Percentiles rank a stretch among this genome's conserved stretches.
These are phyloP conservation scores for Rhizophagus clarus DNA, from an alignment of 192 early-diverging fungal species.

Conservation along the genomic window DNA sequence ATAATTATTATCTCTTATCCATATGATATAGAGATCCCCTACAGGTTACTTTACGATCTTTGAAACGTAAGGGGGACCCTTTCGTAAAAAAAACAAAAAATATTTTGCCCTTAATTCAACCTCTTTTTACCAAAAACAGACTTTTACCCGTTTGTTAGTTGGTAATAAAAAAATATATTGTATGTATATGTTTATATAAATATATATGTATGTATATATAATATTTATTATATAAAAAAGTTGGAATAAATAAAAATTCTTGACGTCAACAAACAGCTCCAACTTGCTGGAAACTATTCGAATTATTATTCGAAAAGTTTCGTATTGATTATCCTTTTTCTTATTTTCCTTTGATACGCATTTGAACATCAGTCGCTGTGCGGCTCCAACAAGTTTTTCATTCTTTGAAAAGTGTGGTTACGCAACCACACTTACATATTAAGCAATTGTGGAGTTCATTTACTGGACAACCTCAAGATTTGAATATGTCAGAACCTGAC, in stretches of 20 bases:
- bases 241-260: not conserved
- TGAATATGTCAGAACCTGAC: not conserved
- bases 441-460: conserved; percentile 6
- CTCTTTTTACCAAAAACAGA: not conserved
- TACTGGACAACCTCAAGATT: not conserved
- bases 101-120: not conserved
- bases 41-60: not conserved
- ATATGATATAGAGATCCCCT: not conserved
- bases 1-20: not conserved
- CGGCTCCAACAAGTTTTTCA: conserved; percentile 7
- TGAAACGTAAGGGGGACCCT: not conserved
- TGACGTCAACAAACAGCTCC: not conserved
- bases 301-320: not conserved
- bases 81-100: not conserved
- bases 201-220: too few relatives aligned
- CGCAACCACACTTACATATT: not conserved
- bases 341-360: too few relatives aligned
- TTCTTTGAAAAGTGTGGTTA: not conserved
- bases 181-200: too few relatives aligned
- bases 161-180: too few relatives aligned
- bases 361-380: not conserved
- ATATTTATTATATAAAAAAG: too few relatives aligned
- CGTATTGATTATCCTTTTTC: not conserved
- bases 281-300: not conserved
- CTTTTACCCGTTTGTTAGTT: too few relatives aligned